Evolutionary conservation across 1,284 basidiomycete species (phyloP).

Genomic region (Inonotus hispidus): DNA sequence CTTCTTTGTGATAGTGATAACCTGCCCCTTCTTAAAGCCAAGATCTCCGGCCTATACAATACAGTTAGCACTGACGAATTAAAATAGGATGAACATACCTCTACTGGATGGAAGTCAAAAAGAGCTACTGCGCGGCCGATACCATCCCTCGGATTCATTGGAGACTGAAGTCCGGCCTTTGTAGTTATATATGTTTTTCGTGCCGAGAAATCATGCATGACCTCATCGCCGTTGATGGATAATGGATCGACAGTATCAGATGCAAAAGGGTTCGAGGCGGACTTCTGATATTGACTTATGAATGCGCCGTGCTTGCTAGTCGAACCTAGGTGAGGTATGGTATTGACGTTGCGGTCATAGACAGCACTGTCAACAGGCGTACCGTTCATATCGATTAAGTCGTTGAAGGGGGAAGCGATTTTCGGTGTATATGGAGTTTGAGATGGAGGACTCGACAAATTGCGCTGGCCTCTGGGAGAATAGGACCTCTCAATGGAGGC

Average conservation of each 20-base stretch:
- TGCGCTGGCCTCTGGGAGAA: slow-evolving; percentile 19
- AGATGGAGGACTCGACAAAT: slow-evolving; percentile 36
- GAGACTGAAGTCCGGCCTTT: slow-evolving; percentile 44
- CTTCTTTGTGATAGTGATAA: slow-evolving; percentile 71
- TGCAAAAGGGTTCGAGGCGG: slow-evolving; percentile 9
- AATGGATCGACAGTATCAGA: neutral
- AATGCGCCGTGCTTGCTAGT: neutral
- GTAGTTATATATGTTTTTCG: slow-evolving; percentile 35
- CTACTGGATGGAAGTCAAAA: slow-evolving; percentile 70
- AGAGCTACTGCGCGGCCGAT: slow-evolving; percentile 74
- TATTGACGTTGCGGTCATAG: slow-evolving; percentile 2
- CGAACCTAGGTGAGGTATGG: neutral
- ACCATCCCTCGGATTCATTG: slow-evolving; percentile 49
- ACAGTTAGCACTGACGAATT: neutral
- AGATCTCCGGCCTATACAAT: slow-evolving; percentile 66
- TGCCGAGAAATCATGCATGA: slow-evolving; percentile 20
- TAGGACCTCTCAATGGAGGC: neutral
- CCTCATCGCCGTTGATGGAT: slow-evolving; percentile 18
- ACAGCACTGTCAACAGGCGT: neutral
- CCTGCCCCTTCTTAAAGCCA: slow-evolving; percentile 79
- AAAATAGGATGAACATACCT: slow-evolving; percentile 37
- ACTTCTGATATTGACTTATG: neutral
- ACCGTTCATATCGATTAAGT: slow-evolving; percentile 25
- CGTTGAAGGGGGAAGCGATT: slow-evolving; percentile 32
- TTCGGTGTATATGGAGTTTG: slow-evolving; percentile 19